Evolutionary conservation across 768 basidiomycete genomes (phyloP).

Genomic region (Saitozyma sp.): DNA sequence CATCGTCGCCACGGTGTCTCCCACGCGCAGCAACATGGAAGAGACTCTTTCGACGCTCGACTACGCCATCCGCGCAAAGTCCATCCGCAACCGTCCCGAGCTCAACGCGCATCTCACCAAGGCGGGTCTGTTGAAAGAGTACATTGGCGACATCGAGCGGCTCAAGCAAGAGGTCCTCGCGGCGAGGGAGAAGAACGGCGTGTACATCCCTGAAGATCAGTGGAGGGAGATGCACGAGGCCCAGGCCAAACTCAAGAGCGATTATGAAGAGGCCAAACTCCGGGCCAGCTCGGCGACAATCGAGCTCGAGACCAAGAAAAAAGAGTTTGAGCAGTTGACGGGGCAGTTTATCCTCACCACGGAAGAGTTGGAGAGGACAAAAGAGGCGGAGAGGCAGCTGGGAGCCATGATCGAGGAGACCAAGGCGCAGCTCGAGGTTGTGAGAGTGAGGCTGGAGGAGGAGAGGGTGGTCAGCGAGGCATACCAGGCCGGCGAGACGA

Average conservation of each 20-base stretch:
- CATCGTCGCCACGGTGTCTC: constrained; percentile 94
- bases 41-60: constrained; percentile 97
- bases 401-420: constrained; percentile 61
- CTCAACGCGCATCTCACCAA: constrained; percentile 92
- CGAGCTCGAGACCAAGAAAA: constrained; percentile 70
- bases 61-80: constrained; percentile 92
- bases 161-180: constrained; percentile 78
- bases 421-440: constrained; percentile 62
- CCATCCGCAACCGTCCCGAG: constrained; percentile 92
- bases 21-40: constrained; percentile 89
- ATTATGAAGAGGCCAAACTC: constrained; percentile 77
- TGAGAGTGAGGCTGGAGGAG: constrained; percentile 69
- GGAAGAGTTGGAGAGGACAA: constrained; percentile 64
- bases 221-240: constrained; percentile 80
- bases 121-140: constrained; percentile 88
- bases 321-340: constrained; percentile 90
- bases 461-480: constrained; percentile 76
- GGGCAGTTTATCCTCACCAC: constrained; percentile 71
- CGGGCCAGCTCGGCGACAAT: constrained; percentile 80
- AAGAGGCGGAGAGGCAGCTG: constrained; percentile 52
- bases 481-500: constrained; percentile 70
- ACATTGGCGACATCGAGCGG: constrained; percentile 87
- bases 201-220: constrained; percentile 86
- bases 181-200: constrained; percentile 92
- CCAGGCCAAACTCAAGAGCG: constrained; percentile 72